These are phyloP conservation scores for Sarocladium strictum DNA, from an alignment of 2,329 filamentous ascomycete species.

Conservation along the genomic window DNA sequence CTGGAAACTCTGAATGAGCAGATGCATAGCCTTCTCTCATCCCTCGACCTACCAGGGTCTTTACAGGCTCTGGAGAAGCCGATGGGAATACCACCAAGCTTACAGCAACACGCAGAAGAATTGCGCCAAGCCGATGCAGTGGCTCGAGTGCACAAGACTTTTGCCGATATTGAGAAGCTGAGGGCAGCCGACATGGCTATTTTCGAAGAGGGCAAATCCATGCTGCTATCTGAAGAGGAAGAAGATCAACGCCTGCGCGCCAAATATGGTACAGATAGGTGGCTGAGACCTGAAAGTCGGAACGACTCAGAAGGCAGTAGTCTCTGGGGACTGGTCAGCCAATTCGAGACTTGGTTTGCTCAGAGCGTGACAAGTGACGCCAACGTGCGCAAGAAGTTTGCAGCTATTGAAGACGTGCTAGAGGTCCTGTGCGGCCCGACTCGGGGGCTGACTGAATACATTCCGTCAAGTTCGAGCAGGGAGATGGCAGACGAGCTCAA, in stretches of 20 bases:
- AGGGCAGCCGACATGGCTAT: conserved; percentile 70
- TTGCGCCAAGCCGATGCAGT: conserved; percentile 86
- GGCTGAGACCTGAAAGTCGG: conserved; percentile 65
- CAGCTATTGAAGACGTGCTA: conserved; percentile 68
- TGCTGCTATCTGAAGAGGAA: conserved; percentile 71
- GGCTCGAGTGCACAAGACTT: conserved; percentile 67
- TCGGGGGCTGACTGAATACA: conserved; percentile 76
- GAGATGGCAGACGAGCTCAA: conserved; percentile 78
- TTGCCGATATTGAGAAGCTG: conserved; percentile 87
- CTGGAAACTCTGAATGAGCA: conserved; percentile 75
- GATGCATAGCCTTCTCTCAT: conserved; percentile 73
- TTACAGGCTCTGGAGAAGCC: conserved; percentile 94
- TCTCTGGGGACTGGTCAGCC: conserved; percentile 56
- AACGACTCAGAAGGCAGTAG: conserved; percentile 61
- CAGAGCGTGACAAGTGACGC: conserved; percentile 50
- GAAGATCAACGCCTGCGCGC: conserved; percentile 72
- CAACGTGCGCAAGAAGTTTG: conserved; percentile 71
- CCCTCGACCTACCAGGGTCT: conserved; percentile 83
- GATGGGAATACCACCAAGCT: conserved; percentile 75
- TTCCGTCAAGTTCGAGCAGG: conserved; percentile 76
- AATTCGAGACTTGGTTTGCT: conserved; percentile 69
- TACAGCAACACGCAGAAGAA: conserved; percentile 89
- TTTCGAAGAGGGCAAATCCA: conserved; percentile 76
- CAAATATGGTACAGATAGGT: conserved; percentile 83
- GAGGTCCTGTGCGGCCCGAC: conserved; percentile 73